Evolutionary conservation across 139 green algal species (phyloP).

Genomic region (Coelastrella sp.): DNA sequence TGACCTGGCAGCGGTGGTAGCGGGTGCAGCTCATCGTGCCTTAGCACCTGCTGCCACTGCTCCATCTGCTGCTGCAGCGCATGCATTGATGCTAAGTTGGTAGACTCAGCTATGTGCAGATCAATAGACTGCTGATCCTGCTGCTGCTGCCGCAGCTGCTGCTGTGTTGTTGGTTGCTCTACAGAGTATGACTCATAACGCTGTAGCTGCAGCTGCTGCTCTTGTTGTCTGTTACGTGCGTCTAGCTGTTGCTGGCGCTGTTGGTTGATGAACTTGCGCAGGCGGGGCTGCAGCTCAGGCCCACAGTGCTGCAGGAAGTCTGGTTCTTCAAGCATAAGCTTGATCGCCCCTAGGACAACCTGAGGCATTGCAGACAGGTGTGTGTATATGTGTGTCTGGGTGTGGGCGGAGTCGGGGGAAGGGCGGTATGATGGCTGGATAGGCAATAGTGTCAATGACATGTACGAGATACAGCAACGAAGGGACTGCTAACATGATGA

Average conservation of each 20-base stretch:
- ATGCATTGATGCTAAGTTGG: background rate
- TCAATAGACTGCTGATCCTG: background rate
- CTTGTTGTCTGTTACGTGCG: background rate
- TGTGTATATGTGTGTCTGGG: no score
- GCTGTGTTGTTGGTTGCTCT: background rate
- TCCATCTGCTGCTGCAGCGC: background rate
- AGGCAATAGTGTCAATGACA: no score
- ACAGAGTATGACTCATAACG: constrained; percentile 6
- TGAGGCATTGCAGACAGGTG: background rate
- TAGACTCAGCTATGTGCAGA: background rate
- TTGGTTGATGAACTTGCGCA: background rate
- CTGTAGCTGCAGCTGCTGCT: background rate
- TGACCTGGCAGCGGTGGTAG: background rate
- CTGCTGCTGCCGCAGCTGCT: constrained; percentile 22
- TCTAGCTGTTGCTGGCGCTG: constrained; percentile 14
- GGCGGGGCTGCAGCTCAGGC: constrained; percentile 7
- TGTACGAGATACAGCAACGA: no score
- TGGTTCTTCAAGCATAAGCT: constrained; percentile 31
- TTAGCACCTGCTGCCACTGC: background rate
- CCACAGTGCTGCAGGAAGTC: constrained; percentile 6
- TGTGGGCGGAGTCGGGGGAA: no score
- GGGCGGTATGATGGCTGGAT: no score
- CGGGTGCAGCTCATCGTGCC: background rate
- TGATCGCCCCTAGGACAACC: constrained; percentile 28
- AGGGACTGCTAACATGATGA: no score